Conservation (phyloP, 208 protist genomes). For the Trypanosoma mega region DNA sequence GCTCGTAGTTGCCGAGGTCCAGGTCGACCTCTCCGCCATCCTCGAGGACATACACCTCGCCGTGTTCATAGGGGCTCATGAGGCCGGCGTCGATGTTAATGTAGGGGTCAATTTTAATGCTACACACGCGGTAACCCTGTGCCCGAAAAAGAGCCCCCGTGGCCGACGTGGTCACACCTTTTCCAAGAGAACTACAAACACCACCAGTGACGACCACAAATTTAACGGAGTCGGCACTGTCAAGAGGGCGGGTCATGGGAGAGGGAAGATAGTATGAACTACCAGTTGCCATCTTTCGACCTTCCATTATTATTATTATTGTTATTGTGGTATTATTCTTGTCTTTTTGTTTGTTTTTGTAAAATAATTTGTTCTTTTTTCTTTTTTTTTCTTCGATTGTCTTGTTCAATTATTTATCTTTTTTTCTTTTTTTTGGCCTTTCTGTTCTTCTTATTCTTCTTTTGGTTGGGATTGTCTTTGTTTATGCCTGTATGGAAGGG, state of each 20-base stretch:
- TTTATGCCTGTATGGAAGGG: too few species aligned
- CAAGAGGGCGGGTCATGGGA: conserved; percentile 52
- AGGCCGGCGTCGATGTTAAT: conserved; percentile 96
- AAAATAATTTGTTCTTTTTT: too few species aligned
- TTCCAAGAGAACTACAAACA: conserved; percentile 98
- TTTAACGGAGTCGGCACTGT: conserved; percentile 56
- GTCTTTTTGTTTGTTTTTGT: background rate
- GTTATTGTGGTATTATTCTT: background rate
- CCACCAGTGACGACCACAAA: conserved; percentile 98
- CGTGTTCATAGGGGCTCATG: conserved; percentile 97
- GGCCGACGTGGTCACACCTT: conserved; percentile 92
- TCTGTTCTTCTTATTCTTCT: too few species aligned
- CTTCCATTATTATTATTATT: background rate
- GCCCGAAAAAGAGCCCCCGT: conserved; percentile 85
- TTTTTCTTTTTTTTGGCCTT: too few species aligned
- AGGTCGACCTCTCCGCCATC: conserved; percentile 98
- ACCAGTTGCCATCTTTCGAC: conserved; percentile 38
- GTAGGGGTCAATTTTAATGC: conserved; percentile 99
- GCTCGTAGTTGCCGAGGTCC: conserved; percentile 99
- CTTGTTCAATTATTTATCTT: too few species aligned
- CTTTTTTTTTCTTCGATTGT: too few species aligned
- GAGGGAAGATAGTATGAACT: conserved; percentile 82
- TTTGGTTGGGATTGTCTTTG: too few species aligned
- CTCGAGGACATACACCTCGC: conserved; percentile 98
- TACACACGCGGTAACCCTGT: conserved; percentile 92